Evolutionary conservation across 2,329 filamentous ascomycete species (phyloP), one percentile per base, ranked within the genome.

Genomic region (Dactylonectria macrodidyma): DNA sequence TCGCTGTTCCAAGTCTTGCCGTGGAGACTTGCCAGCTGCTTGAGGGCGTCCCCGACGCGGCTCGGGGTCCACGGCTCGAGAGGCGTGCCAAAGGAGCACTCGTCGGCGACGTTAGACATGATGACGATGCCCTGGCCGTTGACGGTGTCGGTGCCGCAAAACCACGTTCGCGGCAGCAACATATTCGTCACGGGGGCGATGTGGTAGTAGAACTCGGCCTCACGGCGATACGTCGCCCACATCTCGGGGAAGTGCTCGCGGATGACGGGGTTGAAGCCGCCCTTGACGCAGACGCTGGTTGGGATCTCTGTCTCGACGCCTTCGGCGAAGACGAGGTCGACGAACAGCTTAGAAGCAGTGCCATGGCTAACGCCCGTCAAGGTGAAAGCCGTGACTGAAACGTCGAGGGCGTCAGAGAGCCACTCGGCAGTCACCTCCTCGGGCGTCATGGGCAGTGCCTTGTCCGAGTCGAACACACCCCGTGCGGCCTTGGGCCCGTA

Each of bases 71-170:
- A 67, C 5, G 65, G 59, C 55, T 67, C 33, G 19, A 63, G 24
- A 5, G 65, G 65, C 24, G 59, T 63, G 12, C 65, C 65, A 38
- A 67, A 63, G 11, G 65, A 44, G 14, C 65, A 67, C 59, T 59
- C 59, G 5, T 48, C 26, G 5, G 59, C 59, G 6, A 67, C 38
- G 14, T 67, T 41, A 3, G 65, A 67, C 54, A 67, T 59, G 55
- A 67, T 63, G 38, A 63, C 33, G n/a, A 67, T 38, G 16, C 65
- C 65, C 30, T 67, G 65, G 30, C 65, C 65, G 33, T 67, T 63
- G 41, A 63, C 59, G 11, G 65, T 55, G 19, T 63, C 65, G 10
- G 54, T 67, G 7, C 65, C 65, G 19, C 59, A 62, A 33, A 67
- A 67, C 55, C 59, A 63, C 12, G 59, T 67, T 33, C 38, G 47